A percentile compares a stretch with the other conserved stretches of the same genome.
phyloP scores from a whole-genome alignment of 2,329 filamentous ascomycete species.

The Colletotrichum godetiae region DNA sequence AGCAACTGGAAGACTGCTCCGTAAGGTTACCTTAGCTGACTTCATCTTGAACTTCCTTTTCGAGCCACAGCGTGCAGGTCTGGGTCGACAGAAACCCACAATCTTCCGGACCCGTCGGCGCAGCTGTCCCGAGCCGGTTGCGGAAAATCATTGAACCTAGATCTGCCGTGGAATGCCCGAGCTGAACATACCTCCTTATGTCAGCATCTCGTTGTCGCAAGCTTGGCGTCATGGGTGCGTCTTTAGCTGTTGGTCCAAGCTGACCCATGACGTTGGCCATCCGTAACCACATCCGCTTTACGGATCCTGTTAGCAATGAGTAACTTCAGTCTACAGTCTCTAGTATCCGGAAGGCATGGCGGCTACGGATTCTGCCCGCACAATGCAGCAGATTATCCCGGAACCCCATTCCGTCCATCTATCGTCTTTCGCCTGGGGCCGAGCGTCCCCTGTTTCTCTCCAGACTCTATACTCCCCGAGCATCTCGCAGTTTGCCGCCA shows the following conservation, averaged over 20 bases:
- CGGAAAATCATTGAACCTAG: not conserved
- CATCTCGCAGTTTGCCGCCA: not conserved
- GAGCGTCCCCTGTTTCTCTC: constrained; percentile 8
- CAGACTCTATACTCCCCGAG: not conserved
- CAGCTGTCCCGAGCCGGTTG: not conserved
- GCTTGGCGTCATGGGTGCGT: constrained; percentile 23
- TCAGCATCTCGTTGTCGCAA: constrained; percentile 5
- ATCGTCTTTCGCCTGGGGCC: not conserved
- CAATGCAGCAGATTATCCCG: not conserved
- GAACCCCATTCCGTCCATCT: not conserved
- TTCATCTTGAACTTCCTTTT: not conserved
- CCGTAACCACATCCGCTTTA: constrained; percentile 10
- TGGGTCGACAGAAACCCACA: too few species aligned
- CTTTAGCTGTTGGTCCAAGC: constrained; percentile 4
- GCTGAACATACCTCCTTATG: not conserved
- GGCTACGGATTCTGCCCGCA: not conserved
- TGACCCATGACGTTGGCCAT: constrained; percentile 22
- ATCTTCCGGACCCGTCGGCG: not conserved
- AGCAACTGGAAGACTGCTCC: not conserved
- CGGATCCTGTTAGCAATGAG: constrained; percentile 8
- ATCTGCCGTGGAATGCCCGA: not conserved
- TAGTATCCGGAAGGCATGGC: not conserved
- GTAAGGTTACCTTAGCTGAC: not conserved
- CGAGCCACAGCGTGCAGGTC: not conserved
- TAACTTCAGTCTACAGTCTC: not conserved